phyloP scores from a whole-genome alignment of 257 asterid genomes.

The Ophiorrhiza pumila region DNA sequence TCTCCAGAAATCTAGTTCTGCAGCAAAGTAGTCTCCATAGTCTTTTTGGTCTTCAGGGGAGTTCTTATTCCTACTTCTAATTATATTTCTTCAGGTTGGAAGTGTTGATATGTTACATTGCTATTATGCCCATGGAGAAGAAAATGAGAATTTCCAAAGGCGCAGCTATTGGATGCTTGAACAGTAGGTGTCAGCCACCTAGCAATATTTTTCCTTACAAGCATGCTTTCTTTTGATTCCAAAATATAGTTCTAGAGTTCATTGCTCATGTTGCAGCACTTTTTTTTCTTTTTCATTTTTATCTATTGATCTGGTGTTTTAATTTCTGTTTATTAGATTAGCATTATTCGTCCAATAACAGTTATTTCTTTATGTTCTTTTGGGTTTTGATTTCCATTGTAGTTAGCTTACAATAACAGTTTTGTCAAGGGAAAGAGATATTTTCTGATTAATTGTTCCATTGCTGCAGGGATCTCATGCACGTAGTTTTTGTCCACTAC shows the following conservation, averaged over 20 bases:
- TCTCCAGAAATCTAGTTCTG: background rate
- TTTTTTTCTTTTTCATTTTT: too few relatives aligned
- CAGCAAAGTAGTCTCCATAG: background rate
- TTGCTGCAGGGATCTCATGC: slow-evolving; percentile 93
- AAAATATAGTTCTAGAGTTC: background rate
- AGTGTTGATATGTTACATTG: slow-evolving; percentile 95
- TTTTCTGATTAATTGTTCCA: slow-evolving; percentile 32
- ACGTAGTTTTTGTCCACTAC: slow-evolving; percentile 96
- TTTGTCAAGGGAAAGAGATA: background rate
- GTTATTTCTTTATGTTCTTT: background rate
- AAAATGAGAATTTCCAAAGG: slow-evolving; percentile 87
- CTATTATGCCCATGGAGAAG: slow-evolving; percentile 99
- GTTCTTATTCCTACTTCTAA: slow-evolving; percentile 19
- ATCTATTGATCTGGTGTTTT: background rate
- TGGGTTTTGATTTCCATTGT: background rate
- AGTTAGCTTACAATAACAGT: background rate
- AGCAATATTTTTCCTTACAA: background rate
- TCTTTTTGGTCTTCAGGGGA: background rate
- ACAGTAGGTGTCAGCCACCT: slow-evolving; percentile 56
- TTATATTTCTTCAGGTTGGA: slow-evolving; percentile 65
- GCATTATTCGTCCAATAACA: background rate
- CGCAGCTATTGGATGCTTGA: slow-evolving; percentile 99
- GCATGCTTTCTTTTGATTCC: slow-evolving; percentile 17
- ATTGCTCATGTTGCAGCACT: background rate
- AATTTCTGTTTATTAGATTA: background rate